A percentile compares a stretch with the other conserved stretches of the same genome.
phyloP scores from a whole-genome alignment of 192 early-diverging fungal genomes.

The Coemansia aciculifera region DNA sequence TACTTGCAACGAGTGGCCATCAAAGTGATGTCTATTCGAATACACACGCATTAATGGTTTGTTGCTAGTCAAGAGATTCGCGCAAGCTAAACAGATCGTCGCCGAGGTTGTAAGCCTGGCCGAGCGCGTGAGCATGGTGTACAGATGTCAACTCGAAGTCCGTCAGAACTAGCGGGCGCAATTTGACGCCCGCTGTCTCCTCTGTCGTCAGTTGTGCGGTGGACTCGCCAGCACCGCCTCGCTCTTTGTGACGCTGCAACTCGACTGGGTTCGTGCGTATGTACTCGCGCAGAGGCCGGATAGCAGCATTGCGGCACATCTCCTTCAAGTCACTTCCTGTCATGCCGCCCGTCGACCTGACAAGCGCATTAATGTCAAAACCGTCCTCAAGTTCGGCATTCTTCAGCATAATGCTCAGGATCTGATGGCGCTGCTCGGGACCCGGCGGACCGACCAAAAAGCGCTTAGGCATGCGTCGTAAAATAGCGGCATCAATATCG shows the following conservation, averaged over 20 bases:
- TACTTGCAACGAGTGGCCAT: neutral
- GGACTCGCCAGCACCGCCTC: neutral
- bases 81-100: constrained; percentile 21
- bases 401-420: constrained; percentile 78
- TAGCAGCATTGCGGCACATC: constrained; percentile 92
- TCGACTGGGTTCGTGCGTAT: constrained; percentile 58
- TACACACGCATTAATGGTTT: neutral
- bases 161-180: constrained; percentile 31
- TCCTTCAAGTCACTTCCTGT: constrained; percentile 98
- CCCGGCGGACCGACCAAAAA: constrained; percentile 86
- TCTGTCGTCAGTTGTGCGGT: neutral
- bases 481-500: constrained; percentile 96
- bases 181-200: constrained; percentile 8
- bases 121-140: constrained; percentile 25
- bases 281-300: constrained; percentile 91
- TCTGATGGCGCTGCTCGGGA: constrained; percentile 77
- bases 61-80: constrained; percentile 17
- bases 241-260: constrained; percentile 31
- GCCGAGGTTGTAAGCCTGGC: constrained; percentile 44
- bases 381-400: constrained; percentile 64
- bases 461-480: constrained; percentile 96
- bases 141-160: constrained; percentile 42
- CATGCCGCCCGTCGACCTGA: constrained; percentile 72
- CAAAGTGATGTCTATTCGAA: neutral
- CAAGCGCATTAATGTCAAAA: constrained; percentile 71